A percentile compares a stretch with the other conserved stretches of the same genome.
Conservation (phyloP, 1,284 basidiomycete genomes). For the Kalmanozyma brasiliensis region DNA sequence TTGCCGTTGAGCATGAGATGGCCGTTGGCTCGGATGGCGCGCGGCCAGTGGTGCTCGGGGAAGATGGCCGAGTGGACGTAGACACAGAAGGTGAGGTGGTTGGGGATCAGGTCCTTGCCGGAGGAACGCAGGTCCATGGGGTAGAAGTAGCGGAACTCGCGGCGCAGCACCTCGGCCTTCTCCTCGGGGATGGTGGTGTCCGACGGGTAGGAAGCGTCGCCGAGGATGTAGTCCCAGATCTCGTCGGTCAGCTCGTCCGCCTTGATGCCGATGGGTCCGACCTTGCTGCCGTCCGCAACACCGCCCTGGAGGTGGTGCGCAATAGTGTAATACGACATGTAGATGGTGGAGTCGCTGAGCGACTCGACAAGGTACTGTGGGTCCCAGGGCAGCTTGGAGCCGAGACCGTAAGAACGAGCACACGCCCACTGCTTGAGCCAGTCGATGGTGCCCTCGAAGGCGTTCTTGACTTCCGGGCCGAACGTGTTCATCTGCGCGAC, state of each 20-base stretch:
- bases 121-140: conserved; percentile 98
- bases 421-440: conserved; percentile 99
- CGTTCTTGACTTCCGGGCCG: conserved; percentile 86
- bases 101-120: conserved; percentile 97
- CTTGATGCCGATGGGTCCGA: conserved; percentile 85
- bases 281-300: conserved; percentile 79
- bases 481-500: conserved; percentile 90
- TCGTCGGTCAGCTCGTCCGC: conserved; percentile 95
- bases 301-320: conserved; percentile 73
- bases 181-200: conserved; percentile 76
- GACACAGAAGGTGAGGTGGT: conserved; percentile 93
- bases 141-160: conserved; percentile 97
- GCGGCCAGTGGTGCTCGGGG: conserved; percentile 91
- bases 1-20: conserved; percentile 98
- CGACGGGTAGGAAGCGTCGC: conserved; percentile 79
- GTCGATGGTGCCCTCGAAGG: conserved; percentile 88
- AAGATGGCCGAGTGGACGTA: conserved; percentile 96
- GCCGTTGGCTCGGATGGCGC: conserved; percentile 92
- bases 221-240: conserved; percentile 94
- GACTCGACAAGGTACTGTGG: conserved; percentile 95
- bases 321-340: conserved; percentile 98
- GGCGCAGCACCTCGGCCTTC: conserved; percentile 84
- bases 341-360: conserved; percentile 96
- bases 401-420: conserved; percentile 94
- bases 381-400: conserved; percentile 97